Percentiles rank a stretch among this genome's conserved stretches.
phyloP scores from a whole-genome alignment of 768 basidiomycete species.

The Stropharia rugosoannulata region DNA sequence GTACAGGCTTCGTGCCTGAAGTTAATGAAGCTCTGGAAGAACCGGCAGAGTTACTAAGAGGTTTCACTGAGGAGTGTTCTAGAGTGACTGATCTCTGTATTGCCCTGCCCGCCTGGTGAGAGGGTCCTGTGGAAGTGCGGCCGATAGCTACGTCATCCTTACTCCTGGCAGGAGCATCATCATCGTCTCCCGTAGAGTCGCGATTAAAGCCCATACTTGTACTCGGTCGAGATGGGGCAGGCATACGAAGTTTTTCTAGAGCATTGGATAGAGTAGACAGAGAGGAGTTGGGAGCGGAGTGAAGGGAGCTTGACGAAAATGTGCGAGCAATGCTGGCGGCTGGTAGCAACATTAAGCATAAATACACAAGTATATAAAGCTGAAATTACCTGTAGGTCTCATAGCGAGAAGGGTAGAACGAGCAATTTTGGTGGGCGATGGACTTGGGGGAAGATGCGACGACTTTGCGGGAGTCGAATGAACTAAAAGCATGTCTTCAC shows the following conservation, averaged over 20 bases:
- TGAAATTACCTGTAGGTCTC: slow-evolving; percentile 26
- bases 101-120: slow-evolving; percentile 8
- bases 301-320: slow-evolving; percentile 20
- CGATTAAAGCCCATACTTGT: slow-evolving; percentile 69
- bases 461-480: slow-evolving; percentile 5
- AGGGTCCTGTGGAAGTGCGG: slow-evolving; percentile 14
- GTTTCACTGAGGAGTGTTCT: slow-evolving; percentile 15
- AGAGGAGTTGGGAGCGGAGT: slow-evolving; percentile 37
- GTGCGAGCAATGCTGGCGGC: slow-evolving; percentile 22
- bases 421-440: slow-evolving; percentile 32
- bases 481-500: slow-evolving; percentile 3
- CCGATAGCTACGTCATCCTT: slow-evolving; percentile 24
- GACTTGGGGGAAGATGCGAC: slow-evolving; percentile 17
- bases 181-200: slow-evolving; percentile 27
- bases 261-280: slow-evolving; percentile 68
- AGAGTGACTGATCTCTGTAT: slow-evolving; percentile 22
- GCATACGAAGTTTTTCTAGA: slow-evolving; percentile 67
- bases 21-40: slow-evolving; percentile 3
- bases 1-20: slow-evolving; percentile 18
- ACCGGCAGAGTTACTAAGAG: slow-evolving; percentile 8
- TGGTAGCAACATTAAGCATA: neutral
- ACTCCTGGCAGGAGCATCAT: slow-evolving; percentile 6
- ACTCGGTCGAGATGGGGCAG: slow-evolving; percentile 63
- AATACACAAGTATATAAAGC: neutral
- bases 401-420: slow-evolving; percentile 28